Conservation (phyloP, 208 protist species). For the Acanthamoeba comandoni region DNA sequence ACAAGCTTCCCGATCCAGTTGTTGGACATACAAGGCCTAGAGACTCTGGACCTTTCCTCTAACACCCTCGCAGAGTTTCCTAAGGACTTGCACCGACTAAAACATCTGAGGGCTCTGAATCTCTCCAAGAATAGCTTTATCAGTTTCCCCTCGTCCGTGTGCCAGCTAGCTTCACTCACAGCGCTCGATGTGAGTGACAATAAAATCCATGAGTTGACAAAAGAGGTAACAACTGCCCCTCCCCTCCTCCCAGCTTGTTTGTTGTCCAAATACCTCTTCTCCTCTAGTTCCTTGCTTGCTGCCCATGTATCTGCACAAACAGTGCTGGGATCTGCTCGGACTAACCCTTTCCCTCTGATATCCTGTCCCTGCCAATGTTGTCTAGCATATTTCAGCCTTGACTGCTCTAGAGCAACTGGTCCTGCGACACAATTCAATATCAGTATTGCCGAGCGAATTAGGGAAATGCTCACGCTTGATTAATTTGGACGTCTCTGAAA, state of each 20-base stretch:
- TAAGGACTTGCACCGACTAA: conserved; percentile 8
- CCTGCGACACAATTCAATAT: conserved; percentile 23
- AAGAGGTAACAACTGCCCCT: conserved; percentile 2
- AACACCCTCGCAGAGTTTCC: conserved; percentile 42
- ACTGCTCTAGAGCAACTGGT: conserved; percentile 23
- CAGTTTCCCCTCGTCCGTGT: conserved; percentile 14
- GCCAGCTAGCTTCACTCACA: conserved; percentile 6
- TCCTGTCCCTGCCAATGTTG: background rate
- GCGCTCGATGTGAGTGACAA: conserved; percentile 45
- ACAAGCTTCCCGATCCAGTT: conserved; percentile 14
- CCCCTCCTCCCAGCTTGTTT: background rate
- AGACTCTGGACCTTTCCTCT: conserved; percentile 44
- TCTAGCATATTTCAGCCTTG: background rate
- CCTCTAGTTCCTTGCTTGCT: background rate
- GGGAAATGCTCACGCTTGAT: background rate
- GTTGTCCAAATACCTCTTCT: background rate
- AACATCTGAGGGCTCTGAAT: conserved; percentile 2
- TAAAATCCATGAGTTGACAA: conserved; percentile 6
- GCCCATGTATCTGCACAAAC: too few species aligned
- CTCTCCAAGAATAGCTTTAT: conserved; percentile 31
- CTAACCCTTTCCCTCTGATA: background rate
- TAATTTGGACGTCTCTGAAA: conserved; percentile 62
- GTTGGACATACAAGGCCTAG: background rate
- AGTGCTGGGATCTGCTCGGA: too few species aligned
- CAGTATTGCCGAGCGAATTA: conserved; percentile 5